Evolutionary conservation across 768 basidiomycete species (phyloP).

Genomic region (Termitomyces sp.): DNA sequence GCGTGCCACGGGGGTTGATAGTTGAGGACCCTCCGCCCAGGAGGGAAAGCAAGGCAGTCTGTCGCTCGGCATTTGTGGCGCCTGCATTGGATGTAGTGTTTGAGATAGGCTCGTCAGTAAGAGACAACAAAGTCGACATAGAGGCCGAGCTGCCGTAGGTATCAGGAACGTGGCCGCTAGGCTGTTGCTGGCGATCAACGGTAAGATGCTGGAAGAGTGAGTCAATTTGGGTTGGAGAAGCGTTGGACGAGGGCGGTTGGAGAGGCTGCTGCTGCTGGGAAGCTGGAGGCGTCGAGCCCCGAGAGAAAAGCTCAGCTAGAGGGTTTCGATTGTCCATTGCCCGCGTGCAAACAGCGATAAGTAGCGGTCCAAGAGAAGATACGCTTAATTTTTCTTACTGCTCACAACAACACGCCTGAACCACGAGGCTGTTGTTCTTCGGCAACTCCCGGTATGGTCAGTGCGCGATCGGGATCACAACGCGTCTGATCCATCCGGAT

Average conservation of each 20-base stretch:
- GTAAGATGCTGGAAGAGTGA: slow-evolving; percentile 61
- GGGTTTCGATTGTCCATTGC: slow-evolving; percentile 42
- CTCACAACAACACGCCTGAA: slow-evolving; percentile 33
- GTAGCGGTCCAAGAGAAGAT: slow-evolving; percentile 13
- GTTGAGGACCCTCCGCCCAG: slow-evolving; percentile 43
- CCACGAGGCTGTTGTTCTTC: slow-evolving; percentile 41
- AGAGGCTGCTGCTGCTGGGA: slow-evolving; percentile 28
- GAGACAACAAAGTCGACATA: slow-evolving; percentile 40
- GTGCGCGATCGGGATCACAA: slow-evolving; percentile 10
- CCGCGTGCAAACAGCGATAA: slow-evolving; percentile 10
- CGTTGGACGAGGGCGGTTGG: slow-evolving; percentile 37
- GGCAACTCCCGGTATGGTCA: slow-evolving; percentile 26
- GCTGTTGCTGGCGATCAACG: slow-evolving; percentile 33
- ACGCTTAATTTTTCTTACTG: slow-evolving; percentile 21
- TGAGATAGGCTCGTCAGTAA: slow-evolving; percentile 41
- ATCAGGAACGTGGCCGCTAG: slow-evolving; percentile 20
- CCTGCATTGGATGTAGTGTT: slow-evolving; percentile 40
- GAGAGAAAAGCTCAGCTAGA: slow-evolving; percentile 51
- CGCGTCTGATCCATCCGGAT: neutral
- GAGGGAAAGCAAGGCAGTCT: slow-evolving; percentile 72
- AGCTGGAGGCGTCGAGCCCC: slow-evolving; percentile 49
- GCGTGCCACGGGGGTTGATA: slow-evolving; percentile 18
- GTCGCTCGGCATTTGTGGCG: slow-evolving; percentile 55
- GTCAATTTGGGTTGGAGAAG: slow-evolving; percentile 61
- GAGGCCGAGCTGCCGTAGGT: slow-evolving; percentile 32